Conservation (phyloP, 169 alveolate species). For the Eimeria zaria region DNA sequence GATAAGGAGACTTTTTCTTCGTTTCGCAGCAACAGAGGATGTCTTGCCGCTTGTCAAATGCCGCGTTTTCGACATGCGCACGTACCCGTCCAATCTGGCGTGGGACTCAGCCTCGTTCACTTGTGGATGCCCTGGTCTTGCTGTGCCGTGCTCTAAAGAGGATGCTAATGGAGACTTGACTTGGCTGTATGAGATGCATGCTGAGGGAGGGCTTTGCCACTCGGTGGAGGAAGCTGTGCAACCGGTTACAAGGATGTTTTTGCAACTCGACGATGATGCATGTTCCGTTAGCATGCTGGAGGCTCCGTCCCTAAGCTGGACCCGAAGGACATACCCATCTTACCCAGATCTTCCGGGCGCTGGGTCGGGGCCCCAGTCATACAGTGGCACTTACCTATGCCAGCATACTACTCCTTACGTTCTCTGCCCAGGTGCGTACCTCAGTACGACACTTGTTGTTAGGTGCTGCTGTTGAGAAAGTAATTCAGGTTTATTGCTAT, state of each 20-base stretch:
- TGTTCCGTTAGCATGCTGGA: neutral
- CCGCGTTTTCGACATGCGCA: conserved; percentile 64
- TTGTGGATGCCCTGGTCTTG: conserved; percentile 48
- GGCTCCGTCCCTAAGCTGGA: neutral
- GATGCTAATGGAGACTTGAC: conserved; percentile 38
- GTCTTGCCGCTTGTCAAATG: neutral
- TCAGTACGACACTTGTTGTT: neutral
- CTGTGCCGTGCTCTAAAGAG: conserved; percentile 7
- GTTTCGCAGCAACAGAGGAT: neutral
- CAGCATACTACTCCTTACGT: conserved; percentile 47
- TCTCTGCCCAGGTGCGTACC: conserved; percentile 26
- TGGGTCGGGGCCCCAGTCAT: conserved; percentile 32
- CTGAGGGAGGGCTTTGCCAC: conserved; percentile 43
- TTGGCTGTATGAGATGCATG: conserved; percentile 1
- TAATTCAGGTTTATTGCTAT: neutral
- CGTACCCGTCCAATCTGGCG: conserved; percentile 35
- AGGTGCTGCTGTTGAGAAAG: neutral
- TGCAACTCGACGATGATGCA: conserved; percentile 16
- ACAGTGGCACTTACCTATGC: conserved; percentile 56
- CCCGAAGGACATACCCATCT: conserved; percentile 12
- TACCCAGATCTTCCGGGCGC: conserved; percentile 75
- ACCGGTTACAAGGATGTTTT: conserved; percentile 24
- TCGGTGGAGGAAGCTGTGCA: neutral
- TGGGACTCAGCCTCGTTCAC: conserved; percentile 62
- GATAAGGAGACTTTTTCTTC: neutral